These are phyloP conservation scores for Oryza nivara DNA, from an alignment of 176 grass and related monocot species.

Conservation along the genomic window DNA sequence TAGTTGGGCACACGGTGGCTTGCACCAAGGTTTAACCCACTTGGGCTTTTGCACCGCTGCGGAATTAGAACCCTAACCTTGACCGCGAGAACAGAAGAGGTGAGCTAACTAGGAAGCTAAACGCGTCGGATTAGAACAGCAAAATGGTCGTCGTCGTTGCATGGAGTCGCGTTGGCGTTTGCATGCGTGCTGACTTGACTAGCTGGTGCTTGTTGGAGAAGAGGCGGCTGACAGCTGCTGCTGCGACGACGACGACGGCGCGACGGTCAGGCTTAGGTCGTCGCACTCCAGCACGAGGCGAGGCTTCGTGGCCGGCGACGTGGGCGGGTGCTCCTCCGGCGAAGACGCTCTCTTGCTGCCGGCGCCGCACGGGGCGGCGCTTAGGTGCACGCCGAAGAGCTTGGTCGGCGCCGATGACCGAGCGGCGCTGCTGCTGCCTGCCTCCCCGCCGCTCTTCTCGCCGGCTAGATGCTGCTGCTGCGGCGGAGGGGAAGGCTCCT, in stretches of 20 bases:
- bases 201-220: constrained; percentile 52
- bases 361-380: constrained; percentile 14
- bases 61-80: constrained; percentile 48
- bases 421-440: constrained; percentile 52
- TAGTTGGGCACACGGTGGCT: constrained; percentile 3
- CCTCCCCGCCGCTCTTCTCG: constrained; percentile 48
- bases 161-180: neutral
- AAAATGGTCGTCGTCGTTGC: constrained; percentile 36
- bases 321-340: constrained; percentile 35
- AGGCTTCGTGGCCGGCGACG: constrained; percentile 67
- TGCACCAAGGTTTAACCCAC: neutral
- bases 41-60: neutral
- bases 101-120: constrained; percentile 25
- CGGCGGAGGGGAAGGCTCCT: constrained; percentile 60
- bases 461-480: neutral
- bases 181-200: constrained; percentile 34
- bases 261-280: constrained; percentile 61
- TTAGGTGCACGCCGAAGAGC: constrained; percentile 83
- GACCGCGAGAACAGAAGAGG: neutral
- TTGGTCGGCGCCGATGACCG: constrained; percentile 50
- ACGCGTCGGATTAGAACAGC: constrained; percentile 33
- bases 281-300: constrained; percentile 53
- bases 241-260: constrained; percentile 40
- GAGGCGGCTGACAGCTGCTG: constrained; percentile 36
- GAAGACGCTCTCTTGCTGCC: constrained; percentile 57